Conservation (phyloP, 2,329 filamentous ascomycete genomes). For the Colletotrichum agaves region DNA sequence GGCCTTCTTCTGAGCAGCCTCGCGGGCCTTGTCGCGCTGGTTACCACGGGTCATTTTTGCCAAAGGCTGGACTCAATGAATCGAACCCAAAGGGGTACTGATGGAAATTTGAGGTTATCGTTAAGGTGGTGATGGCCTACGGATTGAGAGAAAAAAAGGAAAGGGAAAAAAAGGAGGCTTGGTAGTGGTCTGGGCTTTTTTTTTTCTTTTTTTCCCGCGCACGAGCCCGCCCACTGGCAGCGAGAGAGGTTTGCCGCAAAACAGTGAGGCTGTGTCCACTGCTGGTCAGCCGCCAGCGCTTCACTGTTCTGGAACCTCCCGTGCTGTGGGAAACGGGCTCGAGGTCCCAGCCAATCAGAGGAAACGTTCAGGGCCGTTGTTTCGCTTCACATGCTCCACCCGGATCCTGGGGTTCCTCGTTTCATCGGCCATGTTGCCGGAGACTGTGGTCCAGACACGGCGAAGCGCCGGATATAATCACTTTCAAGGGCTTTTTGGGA, state of each 20-base stretch:
- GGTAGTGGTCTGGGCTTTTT: slow-evolving; percentile 19
- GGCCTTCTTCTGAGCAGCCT: slow-evolving; percentile 83
- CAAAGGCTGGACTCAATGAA: background rate
- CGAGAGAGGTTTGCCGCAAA: slow-evolving; percentile 21
- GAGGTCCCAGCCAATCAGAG: slow-evolving; percentile 7
- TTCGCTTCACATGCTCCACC: slow-evolving; percentile 33
- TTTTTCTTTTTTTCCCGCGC: background rate
- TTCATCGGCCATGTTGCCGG: background rate
- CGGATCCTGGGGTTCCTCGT: background rate
- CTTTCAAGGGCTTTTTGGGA: background rate
- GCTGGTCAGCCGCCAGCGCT: background rate
- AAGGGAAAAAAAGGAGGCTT: background rate
- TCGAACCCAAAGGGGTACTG: background rate
- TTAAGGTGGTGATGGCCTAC: background rate
- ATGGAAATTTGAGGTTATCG: background rate
- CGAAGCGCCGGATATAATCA: background rate
- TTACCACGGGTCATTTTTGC: slow-evolving; percentile 88
- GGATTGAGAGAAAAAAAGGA: background rate
- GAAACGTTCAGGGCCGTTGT: background rate
- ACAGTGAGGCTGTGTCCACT: slow-evolving; percentile 24
- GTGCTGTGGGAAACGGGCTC: background rate
- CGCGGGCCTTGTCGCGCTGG: slow-evolving; percentile 92
- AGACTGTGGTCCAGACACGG: background rate
- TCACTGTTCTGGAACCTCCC: slow-evolving; percentile 24
- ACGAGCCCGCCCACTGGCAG: background rate